Conservation (phyloP, 768 basidiomycete species). For the Pleurotus ostreatus region DNA sequence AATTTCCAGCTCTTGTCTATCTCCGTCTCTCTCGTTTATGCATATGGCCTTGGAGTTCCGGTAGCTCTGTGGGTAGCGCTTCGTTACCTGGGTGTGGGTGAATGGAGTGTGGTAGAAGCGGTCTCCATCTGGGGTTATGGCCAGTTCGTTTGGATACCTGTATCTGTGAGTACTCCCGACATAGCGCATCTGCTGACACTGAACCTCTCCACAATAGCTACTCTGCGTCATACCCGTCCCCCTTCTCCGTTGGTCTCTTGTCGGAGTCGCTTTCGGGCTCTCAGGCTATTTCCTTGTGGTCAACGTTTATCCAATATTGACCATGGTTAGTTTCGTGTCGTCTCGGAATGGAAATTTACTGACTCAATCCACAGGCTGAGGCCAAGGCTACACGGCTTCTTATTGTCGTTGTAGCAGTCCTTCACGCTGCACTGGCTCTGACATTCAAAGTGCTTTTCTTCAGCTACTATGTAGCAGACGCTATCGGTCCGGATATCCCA, state of each 20-base stretch:
- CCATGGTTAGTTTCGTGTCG: constrained; percentile 51
- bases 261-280: constrained; percentile 64
- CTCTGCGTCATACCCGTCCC: constrained; percentile 85
- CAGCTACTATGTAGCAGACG: constrained; percentile 45
- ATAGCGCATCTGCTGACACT: no score
- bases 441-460: constrained; percentile 80
- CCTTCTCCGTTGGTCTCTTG: constrained; percentile 78
- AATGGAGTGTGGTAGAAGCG: constrained; percentile 87
- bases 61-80: constrained; percentile 80
- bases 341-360: background rate
- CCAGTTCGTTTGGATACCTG: constrained; percentile 86
- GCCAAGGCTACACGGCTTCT: constrained; percentile 82
- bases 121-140: constrained; percentile 78
- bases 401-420: constrained; percentile 65
- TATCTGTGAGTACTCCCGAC: constrained; percentile 49
- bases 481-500: constrained; percentile 37
- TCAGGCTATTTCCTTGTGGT: constrained; percentile 85
- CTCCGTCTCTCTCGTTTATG: constrained; percentile 80
- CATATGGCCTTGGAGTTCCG: constrained; percentile 82
- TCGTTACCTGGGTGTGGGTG: constrained; percentile 82
- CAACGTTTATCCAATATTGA: constrained; percentile 89
- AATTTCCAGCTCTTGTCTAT: constrained; percentile 84
- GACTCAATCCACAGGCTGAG: constrained; percentile 55
- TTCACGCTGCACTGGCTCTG: constrained; percentile 81
- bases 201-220: constrained; percentile 37